Base-by-base conservation (phyloP, 805 yeast genomes). In the Deakozyma indianensis region DNA sequence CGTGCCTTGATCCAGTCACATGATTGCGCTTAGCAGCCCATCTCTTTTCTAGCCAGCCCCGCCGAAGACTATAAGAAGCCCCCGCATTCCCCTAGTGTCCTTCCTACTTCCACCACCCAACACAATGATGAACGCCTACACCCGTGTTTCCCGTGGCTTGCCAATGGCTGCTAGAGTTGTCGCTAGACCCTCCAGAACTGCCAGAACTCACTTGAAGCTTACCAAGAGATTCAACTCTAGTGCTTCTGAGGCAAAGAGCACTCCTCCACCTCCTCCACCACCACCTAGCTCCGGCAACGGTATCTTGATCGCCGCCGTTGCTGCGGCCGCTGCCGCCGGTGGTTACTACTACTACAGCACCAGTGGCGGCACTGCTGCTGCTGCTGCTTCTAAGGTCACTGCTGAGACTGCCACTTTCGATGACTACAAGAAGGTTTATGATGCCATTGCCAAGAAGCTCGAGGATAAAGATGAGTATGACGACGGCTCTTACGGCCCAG, bases 341-440 rank as follows among this genome's bases (percentile, higher is more conserved):
- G 57, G 48, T 38, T 59, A 59, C 56, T 60, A 52, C 51, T 60
- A 54, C 51, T 53, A 54, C 50, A 56, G 51, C 49, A 56, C 56
- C 47, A 48, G 56, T 1, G 28, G 53, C 7, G 53, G 57, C 44
- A 55, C 60, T 35, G 56, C 59, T 25, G 60, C 65, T 29, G 60
- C 63, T 21, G 54, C 63, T 23, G 58, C 63, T 20, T 53, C 63
- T 16, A 51, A 61, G 3, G 58, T 64, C 3, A 56, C 62, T 15
- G 59, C 61, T 43, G 47, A 48, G 21, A 49, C 52, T 22, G 55
- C 60, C 35, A 52, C 65, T 2, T 61, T 56, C 44, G 66, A 69
- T 11, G 84, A 82, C 51, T 86, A 81, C 63, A 92, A 85, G 63
- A 55, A 74, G 48, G 74, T 86, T 43, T 84, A 84, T 64, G 82